Evolutionary conservation across 1,139 yeast species (phyloP).

Genomic region (Starmera stellimalicola): DNA sequence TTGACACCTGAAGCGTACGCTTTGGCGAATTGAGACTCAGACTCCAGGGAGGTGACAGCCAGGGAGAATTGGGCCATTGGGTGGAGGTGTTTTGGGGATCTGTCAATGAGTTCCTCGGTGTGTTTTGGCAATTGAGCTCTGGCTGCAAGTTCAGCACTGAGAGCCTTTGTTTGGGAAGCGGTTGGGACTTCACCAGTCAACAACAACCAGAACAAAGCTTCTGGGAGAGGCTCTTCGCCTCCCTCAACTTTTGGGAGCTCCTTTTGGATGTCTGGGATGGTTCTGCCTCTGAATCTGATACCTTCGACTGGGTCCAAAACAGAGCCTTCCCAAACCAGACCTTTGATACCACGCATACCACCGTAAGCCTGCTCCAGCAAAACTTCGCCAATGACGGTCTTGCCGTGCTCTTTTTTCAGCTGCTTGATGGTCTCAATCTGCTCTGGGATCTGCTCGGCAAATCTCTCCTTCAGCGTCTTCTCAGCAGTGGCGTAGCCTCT

Average conservation of each 20-base stretch:
- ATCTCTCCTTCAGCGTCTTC: slow-evolving; percentile 80
- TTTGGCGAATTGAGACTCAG: slow-evolving; percentile 83
- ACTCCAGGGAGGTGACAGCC: slow-evolving; percentile 86
- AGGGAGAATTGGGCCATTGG: slow-evolving; percentile 97
- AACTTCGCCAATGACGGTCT: slow-evolving; percentile 88
- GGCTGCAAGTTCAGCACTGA: slow-evolving; percentile 77
- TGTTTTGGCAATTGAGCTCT: slow-evolving; percentile 81
- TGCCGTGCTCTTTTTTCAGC: slow-evolving; percentile 82
- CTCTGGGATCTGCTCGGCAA: slow-evolving; percentile 86
- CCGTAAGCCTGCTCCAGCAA: slow-evolving; percentile 95
- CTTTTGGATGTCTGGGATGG: slow-evolving; percentile 91
- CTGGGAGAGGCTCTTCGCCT: slow-evolving; percentile 80
- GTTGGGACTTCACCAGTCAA: slow-evolving; percentile 88
- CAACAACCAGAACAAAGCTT: slow-evolving; percentile 86
- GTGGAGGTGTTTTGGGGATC: slow-evolving; percentile 79
- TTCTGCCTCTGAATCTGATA: slow-evolving; percentile 95
- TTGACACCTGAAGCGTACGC: slow-evolving; percentile 85
- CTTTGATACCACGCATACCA: slow-evolving; percentile 99
- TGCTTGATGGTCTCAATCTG: slow-evolving; percentile 88
- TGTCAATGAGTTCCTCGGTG: slow-evolving; percentile 73
- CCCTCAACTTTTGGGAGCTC: slow-evolving; percentile 85
- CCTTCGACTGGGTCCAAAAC: slow-evolving; percentile 98
- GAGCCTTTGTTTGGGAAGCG: slow-evolving; percentile 60
- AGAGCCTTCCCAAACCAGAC: slow-evolving; percentile 98
- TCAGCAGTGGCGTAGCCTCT: slow-evolving; percentile 24